A percentile compares a stretch with the other conserved stretches of the same genome.
phyloP scores from a whole-genome alignment of 2,329 filamentous ascomycete species.

The Pseudogymnoascus sp. region DNA sequence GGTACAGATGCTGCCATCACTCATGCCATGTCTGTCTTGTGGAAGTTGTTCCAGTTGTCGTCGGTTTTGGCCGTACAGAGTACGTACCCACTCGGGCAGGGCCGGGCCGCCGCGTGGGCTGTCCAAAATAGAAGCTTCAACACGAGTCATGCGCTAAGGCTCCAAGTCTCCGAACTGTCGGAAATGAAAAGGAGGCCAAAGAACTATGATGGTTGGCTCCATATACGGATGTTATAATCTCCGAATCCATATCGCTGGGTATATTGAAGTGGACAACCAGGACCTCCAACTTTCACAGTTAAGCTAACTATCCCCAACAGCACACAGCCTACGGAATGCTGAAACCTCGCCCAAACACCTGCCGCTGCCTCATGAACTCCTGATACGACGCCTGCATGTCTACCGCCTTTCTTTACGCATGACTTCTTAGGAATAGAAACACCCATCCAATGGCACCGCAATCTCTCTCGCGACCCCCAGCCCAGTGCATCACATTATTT shows the following conservation, averaged over 20 bases:
- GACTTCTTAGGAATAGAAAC: neutral
- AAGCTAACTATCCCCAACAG: neutral
- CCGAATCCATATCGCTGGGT: neutral
- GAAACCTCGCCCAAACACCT: neutral
- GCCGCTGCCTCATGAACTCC: neutral
- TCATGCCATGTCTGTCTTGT: neutral
- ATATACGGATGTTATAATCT: neutral
- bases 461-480: neutral
- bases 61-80: neutral
- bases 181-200: neutral
- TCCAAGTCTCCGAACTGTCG: neutral
- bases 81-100: neutral
- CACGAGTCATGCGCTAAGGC: neutral
- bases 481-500: neutral
- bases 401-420: neutral
- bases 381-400: neutral
- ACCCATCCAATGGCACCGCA: neutral
- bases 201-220: neutral
- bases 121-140: conserved; percentile 3
- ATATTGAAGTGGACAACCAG: neutral
- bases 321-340: neutral
- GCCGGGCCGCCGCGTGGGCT: neutral
- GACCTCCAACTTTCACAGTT: neutral
- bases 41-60: neutral
- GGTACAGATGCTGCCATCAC: neutral